Base-by-base conservation (phyloP, 495 filamentous ascomycete genomes). In the Chaetomium tenue region DNA sequence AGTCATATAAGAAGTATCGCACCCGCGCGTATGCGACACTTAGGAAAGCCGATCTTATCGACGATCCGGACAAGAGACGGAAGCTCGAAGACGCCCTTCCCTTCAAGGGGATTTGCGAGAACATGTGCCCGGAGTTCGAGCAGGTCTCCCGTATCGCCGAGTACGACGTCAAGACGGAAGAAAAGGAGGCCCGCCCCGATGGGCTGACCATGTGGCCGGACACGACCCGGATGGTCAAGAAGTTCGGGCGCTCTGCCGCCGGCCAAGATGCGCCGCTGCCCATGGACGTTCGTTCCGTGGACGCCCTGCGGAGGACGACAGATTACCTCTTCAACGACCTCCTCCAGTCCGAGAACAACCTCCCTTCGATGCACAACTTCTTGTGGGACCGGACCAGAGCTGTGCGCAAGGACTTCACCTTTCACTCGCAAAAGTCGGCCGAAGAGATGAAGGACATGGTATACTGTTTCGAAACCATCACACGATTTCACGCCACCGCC, bases 101-200 rank as follows among this genome's bases (percentile, higher is more conserved):
- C 4, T 93, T 92, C 22, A 87, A 91, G 60, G 94, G 93, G 12
- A 93, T 89, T 60, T 98, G 93, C 71, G 86, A 89, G 66, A 87
- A 91, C 64, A 97, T 96, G 93, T 99, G 95, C 74, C 91, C 95
- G 0, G 88, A 93, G 66, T 97, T 87, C 70, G 95, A 99, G 77
- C 81, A 88, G 44, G 83, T 93, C 16, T 85, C 89, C 39, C 85
- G 93, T 22, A 92, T 96, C 56, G 86, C 89, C 64, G 81, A 88
- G 67, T 73, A 72, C 58, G 81, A 88, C 66, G 77, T 88, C 33
- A 81, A 80, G 72, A 67, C 64, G 2, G 75, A 81, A 11, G 87
- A 89, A 73, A 84, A 81, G 65, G 70, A 69, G 23, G 11, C 28
- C 3, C 40, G 68, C 23, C 71, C 78, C 60, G 71, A 75, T 62